Base-by-base conservation (phyloP, 2,329 filamentous ascomycete genomes). In the Aspergillus japonicus region DNA sequence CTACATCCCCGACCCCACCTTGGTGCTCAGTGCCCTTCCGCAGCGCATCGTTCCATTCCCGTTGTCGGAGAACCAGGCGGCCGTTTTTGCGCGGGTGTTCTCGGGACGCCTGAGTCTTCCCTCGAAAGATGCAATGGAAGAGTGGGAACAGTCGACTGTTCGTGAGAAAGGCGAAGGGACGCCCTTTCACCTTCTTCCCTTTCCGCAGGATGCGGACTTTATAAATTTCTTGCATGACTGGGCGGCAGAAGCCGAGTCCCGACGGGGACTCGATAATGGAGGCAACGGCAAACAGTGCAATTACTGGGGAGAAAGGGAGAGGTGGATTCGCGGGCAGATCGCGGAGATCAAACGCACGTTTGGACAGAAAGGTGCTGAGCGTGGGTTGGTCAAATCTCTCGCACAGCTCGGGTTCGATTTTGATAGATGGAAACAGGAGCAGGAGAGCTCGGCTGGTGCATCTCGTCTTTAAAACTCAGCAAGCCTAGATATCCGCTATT, bases 1-100 rank as follows among this genome's bases (percentile, higher is more conserved):
- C 73, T 87, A 88, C 72, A 87, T 88, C 3, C 79, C 85, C 1
- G 85, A 91, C 61, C 92, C 93, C 1, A 95, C 91, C 0, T 80
- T 98, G 1, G 88, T 85, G 0, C 93, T 97, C 71, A 82, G 90
- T 0, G 86, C 85, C 0, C 80, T 97, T 44, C 88, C 90, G 16
- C 89, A 92, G 71, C 89, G 89, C 66, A 85, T 95, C n/a, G 89
- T 96, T n/a, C 94, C 94, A 0, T 96, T 96, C 72, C 89, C 91
- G 0, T 69, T 95, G 1, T 83, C 88, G 0, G 92, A 97, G 77
- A 87, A 85, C 5, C 93, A 97, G 75, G 87, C 87, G 1, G 89
- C 92, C 0, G 84, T 91, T 0, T 81, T 96, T 50, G 86, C 92
- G 2, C 85, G 91, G 1, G 83, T 93, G 0, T 96, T 91, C 84